Base-by-base conservation (phyloP, 257 asterid species). In the Dorcoceras hygrometricum region DNA sequence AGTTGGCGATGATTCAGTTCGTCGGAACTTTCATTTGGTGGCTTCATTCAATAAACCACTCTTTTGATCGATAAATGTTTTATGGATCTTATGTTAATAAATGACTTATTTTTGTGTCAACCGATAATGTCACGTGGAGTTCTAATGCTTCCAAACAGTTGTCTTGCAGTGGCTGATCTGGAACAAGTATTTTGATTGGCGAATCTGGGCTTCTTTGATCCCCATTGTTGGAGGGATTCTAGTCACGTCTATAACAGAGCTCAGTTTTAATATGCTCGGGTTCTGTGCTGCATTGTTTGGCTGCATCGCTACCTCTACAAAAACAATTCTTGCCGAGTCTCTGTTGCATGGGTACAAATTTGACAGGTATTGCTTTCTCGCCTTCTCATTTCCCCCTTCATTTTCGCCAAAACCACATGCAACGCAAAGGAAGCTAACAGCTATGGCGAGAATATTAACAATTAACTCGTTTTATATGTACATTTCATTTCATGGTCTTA, bases 201-300 rank as follows among this genome's bases (percentile, higher is more conserved):
- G 80, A 70, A 89, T 89, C 58, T 87, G 96, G 95, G 83, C 83
- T 43, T 84, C 96, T 5, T 72, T 89, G 78, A 74, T 89, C 55
- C 96, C 95, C 22, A 87, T 89, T 68, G 96, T 87, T 56, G 96
- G 95, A 59, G 95, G 96, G 65, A 89, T 89, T 75, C 71, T 89
- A 6, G 89, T 89, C 59, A 79, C 96, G 54, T 89, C 95, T 31
- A 23, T 87, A 59, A 85, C 96, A 6, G 96, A 89, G 86, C 90
- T 89, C 26, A 89, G 96, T 68, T 87, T 87, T 48, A 89, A 87
- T 72, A 72, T 73, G 80, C 76, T 79, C 5, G 95, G 95, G 1
- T 89, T 89, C 75, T 89, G 87, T 66, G 95, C 95, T 75, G 96
- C 96, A 50, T 77, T 89, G 26, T 83, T 87, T 68, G 96, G 96